Evolutionary conservation across 805 yeast species (phyloP).

Genomic region (Candida saitoana): DNA sequence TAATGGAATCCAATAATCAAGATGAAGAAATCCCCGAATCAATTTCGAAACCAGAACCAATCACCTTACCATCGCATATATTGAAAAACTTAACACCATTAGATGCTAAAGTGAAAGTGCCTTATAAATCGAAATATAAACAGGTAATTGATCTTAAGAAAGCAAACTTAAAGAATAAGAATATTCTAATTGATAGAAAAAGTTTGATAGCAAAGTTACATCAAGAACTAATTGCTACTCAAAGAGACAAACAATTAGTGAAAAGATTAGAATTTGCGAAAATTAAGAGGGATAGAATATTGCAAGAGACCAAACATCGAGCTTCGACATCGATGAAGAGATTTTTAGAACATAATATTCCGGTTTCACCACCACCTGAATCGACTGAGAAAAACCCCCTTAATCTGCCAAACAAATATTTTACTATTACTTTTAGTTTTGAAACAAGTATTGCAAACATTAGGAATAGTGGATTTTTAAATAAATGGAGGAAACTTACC

Average conservation of each 20-base stretch:
- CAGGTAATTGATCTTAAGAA: neutral
- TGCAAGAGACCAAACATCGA: neutral
- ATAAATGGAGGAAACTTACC: neutral
- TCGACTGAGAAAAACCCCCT: neutral
- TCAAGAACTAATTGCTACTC: neutral
- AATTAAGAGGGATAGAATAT: neutral
- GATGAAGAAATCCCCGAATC: neutral
- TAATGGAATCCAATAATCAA: neutral
- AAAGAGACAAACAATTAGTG: neutral
- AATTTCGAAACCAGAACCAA: neutral
- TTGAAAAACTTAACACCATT: constrained; percentile 1
- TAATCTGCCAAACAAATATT: neutral
- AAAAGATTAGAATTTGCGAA: neutral
- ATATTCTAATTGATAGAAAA: neutral
- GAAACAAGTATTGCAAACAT: neutral
- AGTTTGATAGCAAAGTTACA: neutral
- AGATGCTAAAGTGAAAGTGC: neutral
- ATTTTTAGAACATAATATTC: neutral
- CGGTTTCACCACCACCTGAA: neutral
- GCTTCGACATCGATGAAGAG: neutral
- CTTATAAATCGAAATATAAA: neutral
- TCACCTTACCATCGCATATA: neutral
- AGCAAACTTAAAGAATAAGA: neutral
- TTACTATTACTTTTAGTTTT: neutral
- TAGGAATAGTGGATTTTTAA: neutral